phyloP scores from a whole-genome alignment of 2,329 filamentous ascomycete genomes.

The Pseudogymnoascus sp. region DNA sequence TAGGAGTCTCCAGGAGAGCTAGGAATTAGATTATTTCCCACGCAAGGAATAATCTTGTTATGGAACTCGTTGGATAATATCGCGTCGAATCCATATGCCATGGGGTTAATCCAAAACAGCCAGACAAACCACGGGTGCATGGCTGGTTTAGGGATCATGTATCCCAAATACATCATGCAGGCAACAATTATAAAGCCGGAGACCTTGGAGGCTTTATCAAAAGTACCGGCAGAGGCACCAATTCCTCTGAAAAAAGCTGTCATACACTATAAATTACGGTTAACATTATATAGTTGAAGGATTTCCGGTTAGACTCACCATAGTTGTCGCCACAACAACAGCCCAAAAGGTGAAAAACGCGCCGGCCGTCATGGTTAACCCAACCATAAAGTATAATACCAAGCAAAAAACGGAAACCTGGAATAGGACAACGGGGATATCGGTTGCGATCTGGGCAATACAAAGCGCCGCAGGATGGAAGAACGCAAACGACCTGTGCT shows the following conservation, averaged over 20 bases:
- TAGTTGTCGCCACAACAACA: conserved; percentile 41
- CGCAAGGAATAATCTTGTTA: conserved; percentile 44
- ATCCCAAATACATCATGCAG: conserved; percentile 56
- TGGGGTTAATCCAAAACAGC: conserved; percentile 59
- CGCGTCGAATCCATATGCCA: conserved; percentile 63
- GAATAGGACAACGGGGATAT: conserved; percentile 49
- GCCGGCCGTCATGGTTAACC: conserved; percentile 42
- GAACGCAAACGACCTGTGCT: conserved; percentile 51
- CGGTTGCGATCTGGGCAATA: conserved; percentile 47
- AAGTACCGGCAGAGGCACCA: conserved; percentile 48
- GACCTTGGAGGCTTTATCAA: conserved; percentile 53
- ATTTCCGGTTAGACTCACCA: conserved; percentile 14
- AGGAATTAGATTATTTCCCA: conserved; percentile 43
- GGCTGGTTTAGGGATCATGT: conserved; percentile 52
- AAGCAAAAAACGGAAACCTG: conserved; percentile 52
- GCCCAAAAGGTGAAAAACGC: conserved; percentile 58
- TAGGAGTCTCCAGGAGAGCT: conserved; percentile 17
- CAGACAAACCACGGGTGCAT: conserved; percentile 60
- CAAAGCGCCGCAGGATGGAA: conserved; percentile 54
- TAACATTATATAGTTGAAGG: not conserved
- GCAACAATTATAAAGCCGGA: conserved; percentile 44
- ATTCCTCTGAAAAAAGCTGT: conserved; percentile 51
- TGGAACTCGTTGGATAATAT: conserved; percentile 67
- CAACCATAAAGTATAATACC: conserved; percentile 58
- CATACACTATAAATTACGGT: conserved; percentile 39